Evolutionary conservation across 2,329 filamentous ascomycete genomes (phyloP).

Genomic region (Cercospora sesami): DNA sequence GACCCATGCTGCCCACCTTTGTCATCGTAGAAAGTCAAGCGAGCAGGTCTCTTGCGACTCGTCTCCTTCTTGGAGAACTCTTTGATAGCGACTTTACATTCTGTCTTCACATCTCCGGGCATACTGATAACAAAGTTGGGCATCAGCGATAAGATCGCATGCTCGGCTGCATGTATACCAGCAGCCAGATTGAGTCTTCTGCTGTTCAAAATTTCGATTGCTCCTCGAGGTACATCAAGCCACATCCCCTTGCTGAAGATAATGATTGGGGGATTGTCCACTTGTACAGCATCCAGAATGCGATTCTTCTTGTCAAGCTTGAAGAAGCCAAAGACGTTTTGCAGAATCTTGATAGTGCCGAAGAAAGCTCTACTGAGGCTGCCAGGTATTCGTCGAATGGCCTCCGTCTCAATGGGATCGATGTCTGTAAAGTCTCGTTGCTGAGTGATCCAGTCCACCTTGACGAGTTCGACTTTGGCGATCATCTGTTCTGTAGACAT

Average conservation of each 20-base stretch:
- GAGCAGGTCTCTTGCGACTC: slow-evolving; percentile 75
- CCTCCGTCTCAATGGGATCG: slow-evolving; percentile 88
- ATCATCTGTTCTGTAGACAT: slow-evolving; percentile 78
- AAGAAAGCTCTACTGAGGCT: slow-evolving; percentile 74
- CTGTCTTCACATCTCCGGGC: slow-evolving; percentile 88
- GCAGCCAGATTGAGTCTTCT: slow-evolving; percentile 77
- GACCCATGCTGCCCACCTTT: slow-evolving; percentile 82
- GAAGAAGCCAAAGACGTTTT: slow-evolving; percentile 94
- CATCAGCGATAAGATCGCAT: slow-evolving; percentile 81
- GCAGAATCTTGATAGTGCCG: slow-evolving; percentile 79
- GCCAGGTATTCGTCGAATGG: slow-evolving; percentile 69
- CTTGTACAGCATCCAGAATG: slow-evolving; percentile 86
- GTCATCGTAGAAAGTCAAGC: slow-evolving; percentile 91
- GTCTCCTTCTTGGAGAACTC: slow-evolving; percentile 75
- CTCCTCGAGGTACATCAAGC: slow-evolving; percentile 81
- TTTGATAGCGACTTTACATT: slow-evolving; percentile 87
- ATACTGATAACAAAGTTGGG: slow-evolving; percentile 88
- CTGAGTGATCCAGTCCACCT: slow-evolving; percentile 91
- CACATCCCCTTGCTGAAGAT: slow-evolving; percentile 87
- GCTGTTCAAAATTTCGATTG: slow-evolving; percentile 74
- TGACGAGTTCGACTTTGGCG: slow-evolving; percentile 83
- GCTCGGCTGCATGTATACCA: slow-evolving; percentile 91
- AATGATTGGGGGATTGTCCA: slow-evolving; percentile 89
- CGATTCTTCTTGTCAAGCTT: slow-evolving; percentile 85
- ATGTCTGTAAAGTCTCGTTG: slow-evolving; percentile 94